phyloP scores from a whole-genome alignment of 805 yeast genomes.

The Saccharomycopsis synnaedendra region DNA sequence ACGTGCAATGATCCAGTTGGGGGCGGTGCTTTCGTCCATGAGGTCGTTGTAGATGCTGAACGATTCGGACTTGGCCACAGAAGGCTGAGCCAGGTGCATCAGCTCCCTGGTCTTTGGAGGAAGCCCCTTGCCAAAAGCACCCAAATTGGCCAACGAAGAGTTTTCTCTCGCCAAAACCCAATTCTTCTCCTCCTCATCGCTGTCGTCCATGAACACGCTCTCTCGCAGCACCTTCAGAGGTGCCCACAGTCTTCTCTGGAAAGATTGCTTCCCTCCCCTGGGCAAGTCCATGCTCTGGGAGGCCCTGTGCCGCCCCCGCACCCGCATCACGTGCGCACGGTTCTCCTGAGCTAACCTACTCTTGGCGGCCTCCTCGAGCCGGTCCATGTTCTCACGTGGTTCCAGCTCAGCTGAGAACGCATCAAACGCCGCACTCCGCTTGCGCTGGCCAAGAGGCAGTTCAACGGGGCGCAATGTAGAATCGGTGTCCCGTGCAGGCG shows the following conservation, averaged over 20 bases:
- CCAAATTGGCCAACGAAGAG: slow-evolving; percentile 14
- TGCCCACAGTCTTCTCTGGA: neutral
- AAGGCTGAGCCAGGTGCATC: slow-evolving; percentile 2
- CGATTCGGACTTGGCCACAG: slow-evolving; percentile 8
- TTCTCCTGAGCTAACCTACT: slow-evolving; percentile 13
- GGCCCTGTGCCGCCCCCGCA: too few species aligned
- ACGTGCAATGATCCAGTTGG: slow-evolving; percentile 17
- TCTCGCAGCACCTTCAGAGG: slow-evolving; percentile 3
- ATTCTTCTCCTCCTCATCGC: slow-evolving; percentile 12
- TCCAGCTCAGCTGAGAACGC: neutral
- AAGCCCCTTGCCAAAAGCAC: slow-evolving; percentile 10
- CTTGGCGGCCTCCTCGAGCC: slow-evolving; percentile 15
- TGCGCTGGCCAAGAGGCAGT: neutral
- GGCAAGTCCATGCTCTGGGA: too few species aligned
- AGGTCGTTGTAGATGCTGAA: slow-evolving; percentile 15
- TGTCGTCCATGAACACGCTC: slow-evolving; percentile 15
- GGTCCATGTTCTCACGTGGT: slow-evolving; percentile 8
- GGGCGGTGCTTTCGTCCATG: slow-evolving; percentile 13
- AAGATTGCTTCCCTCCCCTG: neutral
- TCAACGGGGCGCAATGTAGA: slow-evolving; percentile 7
- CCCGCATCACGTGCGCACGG: neutral
- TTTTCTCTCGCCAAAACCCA: slow-evolving; percentile 18
- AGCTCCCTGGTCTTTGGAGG: slow-evolving; percentile 12
- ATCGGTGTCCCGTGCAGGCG: neutral
- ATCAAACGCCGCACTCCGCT: neutral